Evolutionary conservation across 192 early-diverging fungal species (phyloP).

Genomic region (Coemansia sp.): DNA sequence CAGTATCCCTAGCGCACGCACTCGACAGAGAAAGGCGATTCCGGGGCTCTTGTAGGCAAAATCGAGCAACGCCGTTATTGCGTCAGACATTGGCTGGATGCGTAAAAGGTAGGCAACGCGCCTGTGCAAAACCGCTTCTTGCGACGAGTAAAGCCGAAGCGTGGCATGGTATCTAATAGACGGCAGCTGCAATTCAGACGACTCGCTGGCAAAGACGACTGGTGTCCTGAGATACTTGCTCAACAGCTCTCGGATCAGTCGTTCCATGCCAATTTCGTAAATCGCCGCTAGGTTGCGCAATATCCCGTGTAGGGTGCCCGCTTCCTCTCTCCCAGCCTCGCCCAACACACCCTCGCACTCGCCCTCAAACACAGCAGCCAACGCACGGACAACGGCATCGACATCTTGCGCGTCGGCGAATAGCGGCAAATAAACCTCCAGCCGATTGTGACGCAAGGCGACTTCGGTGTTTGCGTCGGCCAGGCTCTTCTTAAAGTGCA

Average conservation of each 20-base stretch:
- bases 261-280: slow-evolving; percentile 36
- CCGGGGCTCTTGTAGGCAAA: slow-evolving; percentile 57
- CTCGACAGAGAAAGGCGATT: slow-evolving; percentile 61
- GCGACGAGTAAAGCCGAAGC: slow-evolving; percentile 28
- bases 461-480: slow-evolving; percentile 38
- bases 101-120: slow-evolving; percentile 61
- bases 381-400: slow-evolving; percentile 17
- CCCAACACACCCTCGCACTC: slow-evolving; percentile 9
- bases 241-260: slow-evolving; percentile 37
- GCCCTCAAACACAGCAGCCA: slow-evolving; percentile 43
- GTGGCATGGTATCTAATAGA: slow-evolving; percentile 44
- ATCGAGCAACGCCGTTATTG: slow-evolving; percentile 50
- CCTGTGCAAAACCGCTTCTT: slow-evolving; percentile 52
- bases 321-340: background rate
- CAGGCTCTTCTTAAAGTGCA: slow-evolving; percentile 40
- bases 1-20: slow-evolving; percentile 64
- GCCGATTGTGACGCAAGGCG: slow-evolving; percentile 22
- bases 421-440: slow-evolving; percentile 35
- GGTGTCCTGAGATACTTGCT: slow-evolving; percentile 33
- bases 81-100: slow-evolving; percentile 35
- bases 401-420: slow-evolving; percentile 26
- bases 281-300: slow-evolving; percentile 40
- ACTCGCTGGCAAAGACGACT: slow-evolving; percentile 10
- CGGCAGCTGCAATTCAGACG: slow-evolving; percentile 31
- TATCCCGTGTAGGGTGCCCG: slow-evolving; percentile 22